Percentiles rank a stretch among this genome's conserved stretches.
Conservation (phyloP, 371 early-diverging fungal genomes). For the Blakeslea trispora region DNA sequence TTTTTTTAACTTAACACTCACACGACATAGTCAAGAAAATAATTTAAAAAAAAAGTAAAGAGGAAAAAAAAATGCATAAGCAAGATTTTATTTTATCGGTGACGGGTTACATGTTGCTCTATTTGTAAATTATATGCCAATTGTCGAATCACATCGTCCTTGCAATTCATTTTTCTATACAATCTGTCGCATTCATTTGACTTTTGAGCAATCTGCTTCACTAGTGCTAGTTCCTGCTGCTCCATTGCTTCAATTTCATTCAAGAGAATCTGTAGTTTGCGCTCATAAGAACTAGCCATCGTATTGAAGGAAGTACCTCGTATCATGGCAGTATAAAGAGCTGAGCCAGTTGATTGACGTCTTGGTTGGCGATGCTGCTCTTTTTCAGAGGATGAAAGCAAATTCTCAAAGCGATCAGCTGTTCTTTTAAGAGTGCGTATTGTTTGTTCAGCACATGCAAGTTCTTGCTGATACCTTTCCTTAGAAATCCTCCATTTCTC, state of each 20-base stretch:
- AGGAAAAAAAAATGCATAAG: not conserved
- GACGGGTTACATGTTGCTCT: not conserved
- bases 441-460: not conserved
- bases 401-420: slow-evolving; percentile 2
- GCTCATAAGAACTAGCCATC: slow-evolving; percentile 8
- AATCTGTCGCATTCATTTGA: slow-evolving; percentile 11
- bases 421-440: slow-evolving; percentile 7
- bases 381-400: not conserved
- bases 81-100: not conserved
- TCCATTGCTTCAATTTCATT: slow-evolving; percentile 36
- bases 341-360: slow-evolving; percentile 11
- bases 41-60: slow-evolving; percentile 1
- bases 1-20: too few relatives aligned
- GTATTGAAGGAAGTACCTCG: not conserved
- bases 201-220: slow-evolving; percentile 3
- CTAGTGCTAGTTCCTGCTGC: slow-evolving; percentile 8
- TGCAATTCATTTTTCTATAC: slow-evolving; percentile 7
- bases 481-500: slow-evolving; percentile 10
- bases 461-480: not conserved
- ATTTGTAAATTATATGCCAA: slow-evolving; percentile 17
- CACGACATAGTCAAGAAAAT: slow-evolving; percentile 10
- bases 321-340: too few relatives aligned
- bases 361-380: not conserved
- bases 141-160: slow-evolving; percentile 22
- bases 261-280: slow-evolving; percentile 23